Evolutionary conservation across 306 rosid genomes (phyloP).

Genomic region (Cucumis cinereus): DNA sequence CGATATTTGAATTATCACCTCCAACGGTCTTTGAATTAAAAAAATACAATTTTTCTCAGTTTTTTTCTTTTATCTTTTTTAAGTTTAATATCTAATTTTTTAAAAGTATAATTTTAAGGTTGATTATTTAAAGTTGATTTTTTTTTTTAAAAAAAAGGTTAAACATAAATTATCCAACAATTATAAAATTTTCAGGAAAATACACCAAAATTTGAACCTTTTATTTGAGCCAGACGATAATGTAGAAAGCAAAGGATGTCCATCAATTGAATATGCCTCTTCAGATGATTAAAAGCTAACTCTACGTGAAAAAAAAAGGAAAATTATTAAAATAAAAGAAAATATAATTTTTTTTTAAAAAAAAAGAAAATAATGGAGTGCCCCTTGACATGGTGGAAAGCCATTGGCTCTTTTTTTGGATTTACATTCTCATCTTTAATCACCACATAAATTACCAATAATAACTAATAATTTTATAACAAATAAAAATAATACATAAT

Average conservation of each 20-base stretch:
- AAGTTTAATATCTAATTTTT: too few species aligned
- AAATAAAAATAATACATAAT: neutral
- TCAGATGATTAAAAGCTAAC: constrained; percentile 20
- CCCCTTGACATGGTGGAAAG: constrained; percentile 34
- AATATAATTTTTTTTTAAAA: neutral
- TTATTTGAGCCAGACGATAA: neutral
- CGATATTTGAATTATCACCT: too few species aligned
- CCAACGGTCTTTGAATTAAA: too few species aligned
- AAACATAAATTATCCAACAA: too few species aligned
- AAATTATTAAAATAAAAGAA: neutral
- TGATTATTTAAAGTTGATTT: too few species aligned
- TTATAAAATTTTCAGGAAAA: neutral
- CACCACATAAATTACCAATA: constrained; percentile 1
- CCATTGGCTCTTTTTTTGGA: constrained; percentile 6
- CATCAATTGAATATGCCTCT: constrained; percentile 16
- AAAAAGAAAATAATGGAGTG: neutral
- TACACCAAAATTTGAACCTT: neutral
- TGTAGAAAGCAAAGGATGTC: neutral
- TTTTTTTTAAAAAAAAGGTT: too few species aligned
- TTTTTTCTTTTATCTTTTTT: too few species aligned
- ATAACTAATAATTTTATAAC: neutral
- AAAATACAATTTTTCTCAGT: too few species aligned
- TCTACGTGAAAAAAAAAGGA: neutral
- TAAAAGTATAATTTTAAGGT: too few species aligned
- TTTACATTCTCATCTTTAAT: neutral